Conservation (phyloP, 352 stramenopile genomes). For the Phytophthora colocasiae region DNA sequence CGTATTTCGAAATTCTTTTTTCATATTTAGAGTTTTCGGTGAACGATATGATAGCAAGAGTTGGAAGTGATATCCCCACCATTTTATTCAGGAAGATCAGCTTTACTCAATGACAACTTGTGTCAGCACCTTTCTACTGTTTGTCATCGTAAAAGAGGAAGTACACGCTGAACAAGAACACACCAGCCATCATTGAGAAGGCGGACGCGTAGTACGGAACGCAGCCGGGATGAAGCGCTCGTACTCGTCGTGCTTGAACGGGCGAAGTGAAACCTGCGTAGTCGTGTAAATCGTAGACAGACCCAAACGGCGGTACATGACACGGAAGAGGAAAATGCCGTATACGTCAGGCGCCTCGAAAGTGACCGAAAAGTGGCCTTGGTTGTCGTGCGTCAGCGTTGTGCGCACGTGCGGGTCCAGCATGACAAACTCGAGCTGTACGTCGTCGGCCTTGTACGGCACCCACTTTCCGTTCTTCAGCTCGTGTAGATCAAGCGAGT, state of each 20-base stretch:
- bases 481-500: constrained; percentile 91
- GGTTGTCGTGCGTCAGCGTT: constrained; percentile 76
- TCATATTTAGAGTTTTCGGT: too few relatives aligned
- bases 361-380: constrained; percentile 82
- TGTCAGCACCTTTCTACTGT: constrained; percentile 22
- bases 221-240: constrained; percentile 93
- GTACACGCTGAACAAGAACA: constrained; percentile 91
- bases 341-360: constrained; percentile 93
- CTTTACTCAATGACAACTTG: neutral
- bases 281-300: constrained; percentile 89
- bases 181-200: constrained; percentile 92
- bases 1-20: too few relatives aligned
- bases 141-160: constrained; percentile 91
- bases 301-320: constrained; percentile 91
- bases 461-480: constrained; percentile 81
- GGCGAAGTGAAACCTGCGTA: constrained; percentile 92
- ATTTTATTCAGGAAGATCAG: neutral
- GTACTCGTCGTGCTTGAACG: constrained; percentile 97
- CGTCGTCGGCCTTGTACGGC: constrained; percentile 80
- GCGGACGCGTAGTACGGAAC: constrained; percentile 93
- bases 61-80: neutral
- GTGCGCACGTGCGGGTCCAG: constrained; percentile 93
- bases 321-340: constrained; percentile 94
- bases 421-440: constrained; percentile 97
- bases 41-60: too few relatives aligned